phyloP scores from a whole-genome alignment of 2,329 filamentous ascomycete genomes.

The Exophiala aquamarina region DNA sequence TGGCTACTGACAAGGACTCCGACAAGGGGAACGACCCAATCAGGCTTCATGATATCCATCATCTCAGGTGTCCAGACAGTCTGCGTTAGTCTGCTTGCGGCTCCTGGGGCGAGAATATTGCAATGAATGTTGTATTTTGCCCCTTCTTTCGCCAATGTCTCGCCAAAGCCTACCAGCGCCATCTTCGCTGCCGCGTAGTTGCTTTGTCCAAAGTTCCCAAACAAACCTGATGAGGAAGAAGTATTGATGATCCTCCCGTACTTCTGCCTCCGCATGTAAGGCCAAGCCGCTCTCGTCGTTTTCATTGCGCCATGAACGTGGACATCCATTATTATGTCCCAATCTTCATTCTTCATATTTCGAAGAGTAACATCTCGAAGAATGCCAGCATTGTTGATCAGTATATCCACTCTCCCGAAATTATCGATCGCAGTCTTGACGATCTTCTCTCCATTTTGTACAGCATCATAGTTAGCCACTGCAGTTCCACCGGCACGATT shows the following conservation, averaged over 20 bases:
- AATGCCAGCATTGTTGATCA: constrained; percentile 98
- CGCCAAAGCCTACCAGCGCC: constrained; percentile 92
- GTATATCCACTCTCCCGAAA: constrained; percentile 75
- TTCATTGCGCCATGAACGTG: constrained; percentile 95
- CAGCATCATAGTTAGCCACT: constrained; percentile 89
- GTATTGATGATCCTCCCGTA: constrained; percentile 97
- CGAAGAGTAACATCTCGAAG: constrained; percentile 95
- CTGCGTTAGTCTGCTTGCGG: constrained; percentile 91
- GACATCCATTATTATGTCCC: constrained; percentile 91
- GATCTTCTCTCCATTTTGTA: constrained; percentile 86
- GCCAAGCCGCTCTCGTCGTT: constrained; percentile 92
- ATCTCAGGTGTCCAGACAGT: constrained; percentile 96
- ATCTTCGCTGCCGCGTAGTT: constrained; percentile 98
- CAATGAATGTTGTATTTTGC: constrained; percentile 95
- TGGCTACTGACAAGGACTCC: constrained; percentile 80
- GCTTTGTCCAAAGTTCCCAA: constrained; percentile 91
- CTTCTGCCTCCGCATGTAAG: constrained; percentile 98
- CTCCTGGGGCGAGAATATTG: constrained; percentile 95
- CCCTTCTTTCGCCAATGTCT: constrained; percentile 97
- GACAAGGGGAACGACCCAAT: constrained; percentile 93
- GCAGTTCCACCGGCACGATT: constrained; percentile 89
- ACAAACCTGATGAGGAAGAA: constrained; percentile 90
- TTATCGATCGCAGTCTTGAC: constrained; percentile 63
- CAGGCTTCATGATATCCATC: constrained; percentile 79
- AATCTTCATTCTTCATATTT: constrained; percentile 96